Evolutionary conservation across 306 rosid species (phyloP), one percentile per base, ranked within the genome.

Genomic region (Crotalaria pallida): DNA sequence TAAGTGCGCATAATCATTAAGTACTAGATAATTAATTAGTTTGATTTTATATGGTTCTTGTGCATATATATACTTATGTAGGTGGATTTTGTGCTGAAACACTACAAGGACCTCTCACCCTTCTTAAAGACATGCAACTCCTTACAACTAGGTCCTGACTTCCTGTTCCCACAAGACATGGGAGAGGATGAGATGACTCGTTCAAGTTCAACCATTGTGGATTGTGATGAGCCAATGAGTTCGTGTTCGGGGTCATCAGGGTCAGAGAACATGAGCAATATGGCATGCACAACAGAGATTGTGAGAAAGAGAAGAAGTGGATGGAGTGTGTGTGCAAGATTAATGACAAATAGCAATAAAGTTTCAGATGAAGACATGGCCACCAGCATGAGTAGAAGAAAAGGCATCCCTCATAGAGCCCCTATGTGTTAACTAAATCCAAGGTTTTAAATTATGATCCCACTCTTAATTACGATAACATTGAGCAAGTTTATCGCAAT

Each of bases 341-440:
- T 91, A 40, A 76, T 80, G 34, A 38, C 84, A 33, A 85, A 84
- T 38, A 67, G 68, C 58, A 82, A 82, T 66, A 89, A 88, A 77
- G 87, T 77, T 78, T 84, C 96, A 0, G 85, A 87, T 48, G 91
- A 92, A 51, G 96, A 90, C 76, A 89, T 89, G 84, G 87, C 89
- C 3, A 79, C 92, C 0, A 91, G 84, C 89, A 86, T 92, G 80
- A 93, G 96, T 52, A 89, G 99, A 86, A 87, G 99, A 75, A 95
- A 95, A 88, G 88, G 99, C 70, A 73, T 86, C 73, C 99, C 99
- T 49, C 99, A 89, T 83, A 86, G 99, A 75, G 89, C 99, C 50
- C 99, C 99, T 50, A 74, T 89, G 17, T 91, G 96, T 83, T 91
- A 80, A 63, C 11, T 55, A 55, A 13, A 31, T 31, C 36, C 36